Conservation (phyloP, 371 early-diverging fungal species). For the Haplosporangium sp. region DNA sequence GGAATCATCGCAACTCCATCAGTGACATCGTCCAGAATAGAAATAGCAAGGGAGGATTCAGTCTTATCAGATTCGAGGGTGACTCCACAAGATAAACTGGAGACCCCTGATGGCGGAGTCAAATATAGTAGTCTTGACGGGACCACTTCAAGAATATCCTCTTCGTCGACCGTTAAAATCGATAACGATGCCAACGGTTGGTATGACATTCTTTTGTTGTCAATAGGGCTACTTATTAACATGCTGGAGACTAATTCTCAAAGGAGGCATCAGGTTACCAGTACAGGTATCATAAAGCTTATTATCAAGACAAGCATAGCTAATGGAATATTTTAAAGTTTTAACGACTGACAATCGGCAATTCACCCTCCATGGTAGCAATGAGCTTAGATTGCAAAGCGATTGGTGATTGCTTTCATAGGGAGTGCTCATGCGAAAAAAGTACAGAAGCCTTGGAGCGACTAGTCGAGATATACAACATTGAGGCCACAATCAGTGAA, state of each 20-base stretch:
- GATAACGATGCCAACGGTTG: slow-evolving; percentile 44
- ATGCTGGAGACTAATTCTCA: slow-evolving; percentile 33
- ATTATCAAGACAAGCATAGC: not conserved
- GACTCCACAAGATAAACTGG: not conserved
- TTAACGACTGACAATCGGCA: not conserved
- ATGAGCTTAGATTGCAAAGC: slow-evolving; percentile 42
- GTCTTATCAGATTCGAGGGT: too few species aligned
- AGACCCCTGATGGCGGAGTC: not conserved
- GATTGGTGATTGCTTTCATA: slow-evolving; percentile 37
- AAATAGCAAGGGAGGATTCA: not conserved
- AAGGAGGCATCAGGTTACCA: slow-evolving; percentile 20
- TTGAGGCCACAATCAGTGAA: slow-evolving; percentile 36
- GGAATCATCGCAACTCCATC: not conserved
- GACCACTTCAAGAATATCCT: not conserved
- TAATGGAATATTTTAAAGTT: not conserved
- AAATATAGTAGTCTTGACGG: too few species aligned
- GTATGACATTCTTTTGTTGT: slow-evolving; percentile 45
- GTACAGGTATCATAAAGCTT: slow-evolving; percentile 13
- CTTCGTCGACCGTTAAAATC: not conserved
- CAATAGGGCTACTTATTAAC: slow-evolving; percentile 44
- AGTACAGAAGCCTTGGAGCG: slow-evolving; percentile 37
- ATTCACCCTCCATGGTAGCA: slow-evolving; percentile 11
- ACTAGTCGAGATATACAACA: slow-evolving; percentile 41
- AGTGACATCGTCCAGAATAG: not conserved
- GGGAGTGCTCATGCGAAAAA: slow-evolving; percentile 36